These are phyloP conservation scores for Hydnomerulius pinastri DNA, from an alignment of 768 basidiomycete genomes.

Conservation along the genomic window DNA sequence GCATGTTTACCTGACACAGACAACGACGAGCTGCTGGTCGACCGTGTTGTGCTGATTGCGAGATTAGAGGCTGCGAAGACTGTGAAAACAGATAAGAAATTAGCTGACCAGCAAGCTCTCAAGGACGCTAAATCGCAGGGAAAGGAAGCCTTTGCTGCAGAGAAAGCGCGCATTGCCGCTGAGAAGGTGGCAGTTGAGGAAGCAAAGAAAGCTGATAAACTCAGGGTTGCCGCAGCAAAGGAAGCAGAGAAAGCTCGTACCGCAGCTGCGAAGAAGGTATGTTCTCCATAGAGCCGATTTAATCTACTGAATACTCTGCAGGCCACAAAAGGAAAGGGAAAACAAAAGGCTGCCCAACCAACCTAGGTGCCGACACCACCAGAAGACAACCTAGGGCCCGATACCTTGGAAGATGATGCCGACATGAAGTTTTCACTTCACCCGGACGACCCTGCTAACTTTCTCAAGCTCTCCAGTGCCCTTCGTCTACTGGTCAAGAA, in stretches of 20 bases:
- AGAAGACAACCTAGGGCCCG: background rate
- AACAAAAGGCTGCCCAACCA: background rate
- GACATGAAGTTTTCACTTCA: conserved; percentile 1
- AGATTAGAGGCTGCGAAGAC: background rate
- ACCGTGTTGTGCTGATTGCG: background rate
- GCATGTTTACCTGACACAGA: conserved; percentile 5
- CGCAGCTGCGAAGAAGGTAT: background rate
- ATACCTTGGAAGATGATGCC: background rate
- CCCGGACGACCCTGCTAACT: conserved; percentile 20
- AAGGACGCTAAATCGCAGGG: background rate
- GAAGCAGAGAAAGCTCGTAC: background rate
- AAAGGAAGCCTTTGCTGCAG: background rate
- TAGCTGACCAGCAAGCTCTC: background rate
- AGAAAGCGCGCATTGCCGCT: background rate
- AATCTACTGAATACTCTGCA: background rate
- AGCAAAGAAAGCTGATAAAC: background rate
- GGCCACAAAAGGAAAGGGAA: background rate
- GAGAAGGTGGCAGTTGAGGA: background rate
- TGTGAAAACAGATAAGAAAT: background rate
- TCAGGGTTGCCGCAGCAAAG: background rate
- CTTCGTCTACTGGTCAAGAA: background rate
- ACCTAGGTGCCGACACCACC: background rate
- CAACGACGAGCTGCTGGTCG: background rate
- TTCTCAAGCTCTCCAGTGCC: conserved; percentile 20
- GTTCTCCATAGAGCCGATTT: background rate